Evolutionary conservation across 2,329 filamentous ascomycete species (phyloP), one percentile per base, ranked within the genome.

Genomic region (Pseudopithomyces chartarum): DNA sequence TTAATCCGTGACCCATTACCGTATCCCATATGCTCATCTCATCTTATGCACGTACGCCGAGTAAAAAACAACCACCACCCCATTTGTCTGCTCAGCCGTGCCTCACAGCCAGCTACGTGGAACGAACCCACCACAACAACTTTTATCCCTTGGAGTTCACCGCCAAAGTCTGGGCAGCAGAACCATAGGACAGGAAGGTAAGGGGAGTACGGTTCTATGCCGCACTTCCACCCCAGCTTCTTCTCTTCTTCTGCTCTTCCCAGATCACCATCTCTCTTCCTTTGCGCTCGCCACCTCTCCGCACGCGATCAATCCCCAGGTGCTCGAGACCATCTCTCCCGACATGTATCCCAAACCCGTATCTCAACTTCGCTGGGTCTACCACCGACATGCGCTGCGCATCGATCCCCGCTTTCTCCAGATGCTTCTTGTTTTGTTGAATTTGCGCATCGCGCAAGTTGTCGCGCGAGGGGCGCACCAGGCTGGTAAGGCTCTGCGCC

Each of bases 291-390:
- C 69, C 71, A 2, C 73, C 73, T 6, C 74, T 57, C 73, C 77
- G 71, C 38, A 86, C 76, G 15, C 84, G 80, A 68, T 88, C 85
- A 59, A 88, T 81, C 0, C 85, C 85, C 11, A 86, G 72, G 69
- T 84, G 84, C 62, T 87, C 84, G 54, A 79, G 80, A 1, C 85
- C 85, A 66, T 87, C 85, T 23, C 84, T 77, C 0, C 85, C 86
- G 2, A 80, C 73, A 59, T 83, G 85, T 17, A 85, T 78, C 1
- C 84, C 85, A 66, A 87, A 85, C 0, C 80, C 84, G 62, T 85
- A 88, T 49, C 76, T 57, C 42, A 71, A 75, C 8, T 79, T 66
- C 6, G 63, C 64, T 0, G 74, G 73, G 4, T 71, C 66, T 7
- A 60, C 49, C 3, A 60, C 42, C 68, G 58, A 69, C 53, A 61